Evolutionary conservation across 352 stramenopile genomes (phyloP), one percentile per base, ranked within the genome.

Genomic region (Phytophthora foliorum): DNA sequence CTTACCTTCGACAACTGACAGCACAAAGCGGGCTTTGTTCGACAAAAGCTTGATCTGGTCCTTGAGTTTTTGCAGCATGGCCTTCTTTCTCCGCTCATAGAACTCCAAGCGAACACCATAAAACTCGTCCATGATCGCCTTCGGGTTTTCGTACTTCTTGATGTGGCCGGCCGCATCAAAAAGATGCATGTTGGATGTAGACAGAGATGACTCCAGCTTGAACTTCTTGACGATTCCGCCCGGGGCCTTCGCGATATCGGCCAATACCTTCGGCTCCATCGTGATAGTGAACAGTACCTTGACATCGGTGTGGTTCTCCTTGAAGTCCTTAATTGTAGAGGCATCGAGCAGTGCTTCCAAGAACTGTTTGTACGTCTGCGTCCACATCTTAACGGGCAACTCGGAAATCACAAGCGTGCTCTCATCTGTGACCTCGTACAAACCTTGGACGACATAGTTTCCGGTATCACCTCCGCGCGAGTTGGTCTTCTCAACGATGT

Each of bases 141-240:
- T 75, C 11, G 97, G 89, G 17, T 76, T 95, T 2, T 96, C 80
- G 68, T 98, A 99, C 69, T 98, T 98, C 72, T 91, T 90, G 69
- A 99, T 99, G 44, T 80, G 81, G 10, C 94, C 94, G 1, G 87
- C 41, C 7, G 75, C 63, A 62, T 98, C 92, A 76, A 99, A 99
- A 8, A 98, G 84, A 67, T 99, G 92, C 97, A 99, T 99, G 74
- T 99, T 99, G 13, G 89, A 97, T 3, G 93, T 98, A 10, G 84
- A 97, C 34, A 99, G 80, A 14, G 88, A 95, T 9, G 88, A 92
- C 56, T 97, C 93, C 4, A 99, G 91, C 72, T 98, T 99, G 67
- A 99, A 98, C 61, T 93, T 93, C 78, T 98, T 98, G 51, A 98
- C 75, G 32, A 99, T 89, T 72, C 91, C 79, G 52, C 78, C 77